phyloP scores from a whole-genome alignment of 371 early-diverging fungal species.

The Rhizopus arrhizus region DNA sequence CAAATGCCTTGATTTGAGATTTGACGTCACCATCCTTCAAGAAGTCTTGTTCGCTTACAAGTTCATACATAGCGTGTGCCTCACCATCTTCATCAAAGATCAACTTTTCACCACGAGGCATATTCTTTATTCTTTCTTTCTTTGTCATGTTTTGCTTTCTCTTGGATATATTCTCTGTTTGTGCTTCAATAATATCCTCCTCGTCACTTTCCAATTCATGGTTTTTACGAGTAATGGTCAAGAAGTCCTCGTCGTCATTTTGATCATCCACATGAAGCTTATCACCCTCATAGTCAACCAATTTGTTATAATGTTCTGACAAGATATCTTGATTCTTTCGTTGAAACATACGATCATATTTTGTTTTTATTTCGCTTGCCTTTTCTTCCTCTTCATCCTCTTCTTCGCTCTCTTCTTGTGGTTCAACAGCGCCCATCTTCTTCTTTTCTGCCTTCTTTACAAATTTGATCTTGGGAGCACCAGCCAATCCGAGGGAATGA shows the following conservation, averaged over 20 bases:
- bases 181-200: slow-evolving; percentile 25
- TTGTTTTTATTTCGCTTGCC: slow-evolving; percentile 60
- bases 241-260: slow-evolving; percentile 73
- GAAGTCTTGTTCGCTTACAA: slow-evolving; percentile 82
- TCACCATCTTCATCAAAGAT: slow-evolving; percentile 94
- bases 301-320: slow-evolving; percentile 87
- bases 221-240: slow-evolving; percentile 78
- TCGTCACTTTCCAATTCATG: slow-evolving; percentile 65
- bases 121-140: slow-evolving; percentile 70
- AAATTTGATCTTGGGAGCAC: slow-evolving; percentile 93
- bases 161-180: slow-evolving; percentile 62
- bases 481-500: slow-evolving; percentile 87
- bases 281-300: slow-evolving; percentile 68
- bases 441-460: slow-evolving; percentile 53
- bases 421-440: slow-evolving; percentile 32
- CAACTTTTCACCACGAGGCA: slow-evolving; percentile 69
- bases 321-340: slow-evolving; percentile 90
- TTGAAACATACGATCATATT: slow-evolving; percentile 88
- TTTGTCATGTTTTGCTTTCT: slow-evolving; percentile 70
- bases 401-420: slow-evolving; percentile 44
- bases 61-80: slow-evolving; percentile 73
- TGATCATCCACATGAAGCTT: slow-evolving; percentile 41
- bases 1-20: slow-evolving; percentile 63
- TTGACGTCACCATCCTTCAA: slow-evolving; percentile 71
- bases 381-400: slow-evolving; percentile 40